A percentile compares a stretch with the other conserved stretches of the same genome.
Conservation (phyloP, 176 grass and related monocot genomes). For the Tuctoria greenei region DNA sequence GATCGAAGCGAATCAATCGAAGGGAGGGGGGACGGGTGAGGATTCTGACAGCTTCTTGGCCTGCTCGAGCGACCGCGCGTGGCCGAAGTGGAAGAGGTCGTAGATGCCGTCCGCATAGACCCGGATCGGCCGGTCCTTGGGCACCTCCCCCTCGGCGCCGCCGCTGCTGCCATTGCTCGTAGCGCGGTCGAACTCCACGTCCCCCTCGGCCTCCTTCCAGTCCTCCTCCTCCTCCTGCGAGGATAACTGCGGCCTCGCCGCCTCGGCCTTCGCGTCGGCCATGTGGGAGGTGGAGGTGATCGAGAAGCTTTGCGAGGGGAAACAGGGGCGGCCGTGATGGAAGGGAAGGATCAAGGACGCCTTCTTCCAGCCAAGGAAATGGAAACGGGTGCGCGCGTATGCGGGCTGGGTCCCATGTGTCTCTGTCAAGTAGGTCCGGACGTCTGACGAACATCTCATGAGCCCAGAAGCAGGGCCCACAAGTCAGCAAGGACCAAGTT, state of each 20-base stretch:
- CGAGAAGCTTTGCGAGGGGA: not conserved
- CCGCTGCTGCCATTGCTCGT: constrained; percentile 1
- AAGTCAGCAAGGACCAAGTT: not conserved
- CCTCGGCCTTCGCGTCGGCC: constrained; percentile 47
- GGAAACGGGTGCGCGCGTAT: not conserved
- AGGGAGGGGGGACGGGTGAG: not conserved
- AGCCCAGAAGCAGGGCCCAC: not conserved
- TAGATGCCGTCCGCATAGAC: constrained; percentile 93
- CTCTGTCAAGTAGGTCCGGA: not conserved
- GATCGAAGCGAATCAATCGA: constrained; percentile 22
- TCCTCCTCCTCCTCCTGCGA: constrained; percentile 60
- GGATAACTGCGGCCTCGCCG: constrained; percentile 37
- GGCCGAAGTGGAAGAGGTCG: constrained; percentile 95
- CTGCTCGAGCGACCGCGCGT: constrained; percentile 83
- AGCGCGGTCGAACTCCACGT: constrained; percentile 27
- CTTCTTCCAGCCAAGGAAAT: not conserved
- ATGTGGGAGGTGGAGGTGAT: constrained; percentile 27
- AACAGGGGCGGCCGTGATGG: not conserved
- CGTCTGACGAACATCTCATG: not conserved
- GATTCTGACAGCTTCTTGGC: constrained; percentile 67
- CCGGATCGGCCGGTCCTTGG: constrained; percentile 58
- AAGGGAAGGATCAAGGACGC: not conserved
- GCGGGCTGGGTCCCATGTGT: not conserved
- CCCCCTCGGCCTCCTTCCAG: constrained; percentile 56
- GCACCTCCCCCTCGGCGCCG: constrained; percentile 3